These are phyloP conservation scores for Aureobasidium vineae DNA, from an alignment of 2,329 filamentous ascomycete genomes.

Conservation along the genomic window DNA sequence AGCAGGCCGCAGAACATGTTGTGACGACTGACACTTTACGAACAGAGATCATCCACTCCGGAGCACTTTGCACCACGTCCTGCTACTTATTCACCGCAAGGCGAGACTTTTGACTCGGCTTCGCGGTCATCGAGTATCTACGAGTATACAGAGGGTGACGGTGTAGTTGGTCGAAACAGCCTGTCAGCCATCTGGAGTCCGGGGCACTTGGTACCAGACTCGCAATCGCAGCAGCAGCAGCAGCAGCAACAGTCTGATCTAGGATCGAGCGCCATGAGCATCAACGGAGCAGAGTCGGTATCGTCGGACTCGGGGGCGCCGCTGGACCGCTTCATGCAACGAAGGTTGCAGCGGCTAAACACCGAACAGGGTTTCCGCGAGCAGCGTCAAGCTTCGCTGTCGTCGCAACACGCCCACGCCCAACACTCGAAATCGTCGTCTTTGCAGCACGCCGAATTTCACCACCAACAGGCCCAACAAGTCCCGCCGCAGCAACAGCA, in stretches of 20 bases:
- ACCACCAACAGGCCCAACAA: constrained; percentile 25
- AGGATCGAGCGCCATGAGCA: constrained; percentile 14
- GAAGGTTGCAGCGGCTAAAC: constrained; percentile 41
- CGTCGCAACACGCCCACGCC: background rate
- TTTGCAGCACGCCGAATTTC: constrained; percentile 33
- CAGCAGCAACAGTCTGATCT: background rate
- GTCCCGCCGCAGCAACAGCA: background rate
- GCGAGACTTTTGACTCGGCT: background rate
- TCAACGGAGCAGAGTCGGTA: constrained; percentile 17
- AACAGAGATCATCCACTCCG: constrained; percentile 3
- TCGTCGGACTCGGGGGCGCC: constrained; percentile 39
- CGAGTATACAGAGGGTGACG: background rate
- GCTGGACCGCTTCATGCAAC: constrained; percentile 41
- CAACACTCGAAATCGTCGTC: constrained; percentile 24
- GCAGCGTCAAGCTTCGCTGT: constrained; percentile 33
- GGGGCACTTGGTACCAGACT: constrained; percentile 21
- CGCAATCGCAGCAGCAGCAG: background rate
- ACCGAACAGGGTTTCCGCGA: constrained; percentile 43
- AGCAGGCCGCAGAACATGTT: background rate
- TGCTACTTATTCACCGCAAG: background rate
- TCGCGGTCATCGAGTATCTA: constrained; percentile 7
- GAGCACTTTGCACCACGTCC: constrained; percentile 1
- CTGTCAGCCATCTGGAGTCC: constrained; percentile 19
- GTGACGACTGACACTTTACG: background rate
- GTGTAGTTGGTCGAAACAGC: background rate